phyloP scores from a whole-genome alignment of 768 basidiomycete species.

The Tubosaeta sp. region DNA sequence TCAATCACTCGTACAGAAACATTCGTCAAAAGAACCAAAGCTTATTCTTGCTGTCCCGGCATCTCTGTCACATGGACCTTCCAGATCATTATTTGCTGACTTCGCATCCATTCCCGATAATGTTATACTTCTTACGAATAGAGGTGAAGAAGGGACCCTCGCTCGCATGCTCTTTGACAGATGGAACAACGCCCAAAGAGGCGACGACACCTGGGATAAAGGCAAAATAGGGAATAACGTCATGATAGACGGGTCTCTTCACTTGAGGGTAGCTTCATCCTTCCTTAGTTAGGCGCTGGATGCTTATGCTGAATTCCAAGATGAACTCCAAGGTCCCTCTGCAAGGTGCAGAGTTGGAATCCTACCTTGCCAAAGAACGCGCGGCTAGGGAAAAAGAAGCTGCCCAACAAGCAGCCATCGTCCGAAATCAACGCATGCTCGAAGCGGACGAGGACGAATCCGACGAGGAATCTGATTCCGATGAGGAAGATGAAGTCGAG shows the following conservation, averaged over 20 bases:
- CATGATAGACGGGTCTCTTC: constrained; percentile 70
- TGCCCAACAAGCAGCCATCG: constrained; percentile 79
- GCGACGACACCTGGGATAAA: constrained; percentile 80
- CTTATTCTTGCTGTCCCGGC: constrained; percentile 91
- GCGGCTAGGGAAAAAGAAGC: constrained; percentile 77
- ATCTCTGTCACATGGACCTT: constrained; percentile 89
- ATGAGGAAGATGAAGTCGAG: constrained; percentile 57
- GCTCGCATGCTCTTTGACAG: constrained; percentile 73
- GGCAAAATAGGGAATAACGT: constrained; percentile 85
- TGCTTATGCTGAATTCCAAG: constrained; percentile 33
- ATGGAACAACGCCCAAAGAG: constrained; percentile 83
- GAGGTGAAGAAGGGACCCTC: constrained; percentile 77
- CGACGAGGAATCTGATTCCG: constrained; percentile 63
- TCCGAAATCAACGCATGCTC: constrained; percentile 79
- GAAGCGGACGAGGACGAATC: constrained; percentile 93
- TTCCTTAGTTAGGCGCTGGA: background rate
- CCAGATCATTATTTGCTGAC: constrained; percentile 78
- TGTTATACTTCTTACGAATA: constrained; percentile 79
- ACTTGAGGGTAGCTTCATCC: constrained; percentile 51
- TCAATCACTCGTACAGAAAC: constrained; percentile 71
- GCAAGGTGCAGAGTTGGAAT: constrained; percentile 83
- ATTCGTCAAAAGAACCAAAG: constrained; percentile 87
- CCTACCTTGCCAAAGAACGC: constrained; percentile 70
- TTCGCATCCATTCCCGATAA: constrained; percentile 83
- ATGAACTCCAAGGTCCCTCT: constrained; percentile 89